These are phyloP conservation scores for Psidium friedrichsthalianum DNA, from an alignment of 345 rosid genomes.

Conservation along the genomic window DNA sequence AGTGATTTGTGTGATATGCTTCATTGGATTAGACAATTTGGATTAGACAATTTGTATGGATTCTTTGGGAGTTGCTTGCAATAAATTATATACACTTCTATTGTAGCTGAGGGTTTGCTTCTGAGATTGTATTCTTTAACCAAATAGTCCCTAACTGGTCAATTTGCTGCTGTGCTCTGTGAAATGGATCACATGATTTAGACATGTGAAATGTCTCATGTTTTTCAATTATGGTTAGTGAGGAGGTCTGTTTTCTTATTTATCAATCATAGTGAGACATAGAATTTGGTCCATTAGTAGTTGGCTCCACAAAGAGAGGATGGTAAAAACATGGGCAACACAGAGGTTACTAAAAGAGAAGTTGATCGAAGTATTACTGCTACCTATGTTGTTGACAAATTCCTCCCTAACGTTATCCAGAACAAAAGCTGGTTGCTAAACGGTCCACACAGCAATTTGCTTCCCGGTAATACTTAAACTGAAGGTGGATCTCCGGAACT, in stretches of 20 bases:
- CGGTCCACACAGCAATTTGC: not conserved
- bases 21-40: constrained; percentile 1
- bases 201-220: not conserved
- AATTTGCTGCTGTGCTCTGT: not conserved
- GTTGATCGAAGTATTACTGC: not conserved
- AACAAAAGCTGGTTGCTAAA: not conserved
- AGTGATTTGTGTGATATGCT: constrained; percentile 9
- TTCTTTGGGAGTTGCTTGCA: not conserved
- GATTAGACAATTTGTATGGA: constrained; percentile 1
- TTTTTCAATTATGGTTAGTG: not conserved
- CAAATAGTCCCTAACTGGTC: not conserved
- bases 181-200: not conserved
- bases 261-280: not conserved
- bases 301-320: not conserved
- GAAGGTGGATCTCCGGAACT: not conserved
- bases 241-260: not conserved
- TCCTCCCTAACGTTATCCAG: not conserved
- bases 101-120: not conserved
- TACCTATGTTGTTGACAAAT: not conserved
- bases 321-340: not conserved
- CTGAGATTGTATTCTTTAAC: not conserved
- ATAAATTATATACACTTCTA: not conserved
- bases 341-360: not conserved
- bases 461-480: not conserved
- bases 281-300: not conserved